Percentiles rank a stretch among this genome's conserved stretches.
These are phyloP conservation scores for Cajanus cajan DNA, from an alignment of 306 rosid species.

Conservation along the genomic window DNA sequence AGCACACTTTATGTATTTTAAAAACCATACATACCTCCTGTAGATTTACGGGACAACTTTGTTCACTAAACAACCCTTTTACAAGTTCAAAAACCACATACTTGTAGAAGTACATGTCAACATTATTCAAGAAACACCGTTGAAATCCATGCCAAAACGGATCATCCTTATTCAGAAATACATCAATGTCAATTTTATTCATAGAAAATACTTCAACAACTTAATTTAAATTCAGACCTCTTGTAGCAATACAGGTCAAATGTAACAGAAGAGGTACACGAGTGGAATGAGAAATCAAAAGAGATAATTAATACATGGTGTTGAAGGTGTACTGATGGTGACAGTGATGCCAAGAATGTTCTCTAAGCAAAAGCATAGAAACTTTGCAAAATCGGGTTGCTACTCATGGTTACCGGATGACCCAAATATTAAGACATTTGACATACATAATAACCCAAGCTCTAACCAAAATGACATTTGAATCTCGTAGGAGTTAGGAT, in stretches of 20 bases:
- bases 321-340: background rate
- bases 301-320: background rate
- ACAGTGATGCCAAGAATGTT: background rate
- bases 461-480: too few relatives aligned
- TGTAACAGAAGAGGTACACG: too few relatives aligned
- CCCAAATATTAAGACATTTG: too few relatives aligned
- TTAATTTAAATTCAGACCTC: background rate
- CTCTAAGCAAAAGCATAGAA: background rate
- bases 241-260: background rate
- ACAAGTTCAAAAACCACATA: background rate
- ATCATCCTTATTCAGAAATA: background rate
- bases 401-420: background rate
- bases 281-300: too few relatives aligned
- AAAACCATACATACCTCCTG: too few relatives aligned
- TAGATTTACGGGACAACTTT: background rate
- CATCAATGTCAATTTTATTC: background rate
- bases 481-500: background rate
- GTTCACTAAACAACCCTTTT: background rate
- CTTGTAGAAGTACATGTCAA: background rate
- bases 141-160: background rate
- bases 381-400: background rate
- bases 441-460: too few relatives aligned
- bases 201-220: background rate
- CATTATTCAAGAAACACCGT: background rate
- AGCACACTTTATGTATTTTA: too few relatives aligned